Percentiles rank a stretch among this genome's conserved stretches.
phyloP scores from a whole-genome alignment of 129 eudicot genomes.

The Artemisia annua region DNA sequence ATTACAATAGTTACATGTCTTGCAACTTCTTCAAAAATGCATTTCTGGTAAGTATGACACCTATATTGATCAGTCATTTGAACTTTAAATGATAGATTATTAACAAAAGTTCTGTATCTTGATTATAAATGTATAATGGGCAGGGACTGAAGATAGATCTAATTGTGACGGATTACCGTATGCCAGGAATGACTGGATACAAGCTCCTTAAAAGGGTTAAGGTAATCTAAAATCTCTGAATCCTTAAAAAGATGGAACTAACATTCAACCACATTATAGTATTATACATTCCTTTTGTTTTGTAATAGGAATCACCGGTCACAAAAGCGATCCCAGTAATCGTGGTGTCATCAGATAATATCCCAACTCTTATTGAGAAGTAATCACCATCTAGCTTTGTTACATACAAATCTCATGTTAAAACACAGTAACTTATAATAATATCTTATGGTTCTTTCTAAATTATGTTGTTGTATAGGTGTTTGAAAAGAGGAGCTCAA shows the following conservation, averaged over 20 bases:
- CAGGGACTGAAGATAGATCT: slow-evolving; percentile 56
- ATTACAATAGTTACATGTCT: slow-evolving; percentile 1
- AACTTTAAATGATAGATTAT: not conserved
- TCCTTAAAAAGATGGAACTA: slow-evolving; percentile 7
- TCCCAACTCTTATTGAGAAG: slow-evolving; percentile 68
- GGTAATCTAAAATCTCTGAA: slow-evolving; percentile 35
- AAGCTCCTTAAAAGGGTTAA: slow-evolving; percentile 75
- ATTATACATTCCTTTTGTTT: not conserved
- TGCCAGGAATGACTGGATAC: slow-evolving; percentile 89
- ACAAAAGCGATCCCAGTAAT: slow-evolving; percentile 78
- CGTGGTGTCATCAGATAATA: slow-evolving; percentile 75
- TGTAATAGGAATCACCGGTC: slow-evolving; percentile 58
- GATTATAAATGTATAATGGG: slow-evolving; percentile 10
- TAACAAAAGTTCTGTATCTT: not conserved
- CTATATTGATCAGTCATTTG: not conserved
- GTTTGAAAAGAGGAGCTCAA: slow-evolving; percentile 78
- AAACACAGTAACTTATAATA: not conserved
- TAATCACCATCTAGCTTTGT: slow-evolving; percentile 24
- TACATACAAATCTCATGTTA: not conserved
- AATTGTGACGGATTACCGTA: slow-evolving; percentile 76
- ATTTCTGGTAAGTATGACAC: slow-evolving; percentile 1
- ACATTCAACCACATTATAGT: not conserved
- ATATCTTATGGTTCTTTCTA: too few relatives aligned
- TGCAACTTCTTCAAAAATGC: not conserved
- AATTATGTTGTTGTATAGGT: slow-evolving; percentile 41